Evolutionary conservation across 23 red algal genomes (phyloP).

Genomic region (Gracilariopsis chorda): DNA sequence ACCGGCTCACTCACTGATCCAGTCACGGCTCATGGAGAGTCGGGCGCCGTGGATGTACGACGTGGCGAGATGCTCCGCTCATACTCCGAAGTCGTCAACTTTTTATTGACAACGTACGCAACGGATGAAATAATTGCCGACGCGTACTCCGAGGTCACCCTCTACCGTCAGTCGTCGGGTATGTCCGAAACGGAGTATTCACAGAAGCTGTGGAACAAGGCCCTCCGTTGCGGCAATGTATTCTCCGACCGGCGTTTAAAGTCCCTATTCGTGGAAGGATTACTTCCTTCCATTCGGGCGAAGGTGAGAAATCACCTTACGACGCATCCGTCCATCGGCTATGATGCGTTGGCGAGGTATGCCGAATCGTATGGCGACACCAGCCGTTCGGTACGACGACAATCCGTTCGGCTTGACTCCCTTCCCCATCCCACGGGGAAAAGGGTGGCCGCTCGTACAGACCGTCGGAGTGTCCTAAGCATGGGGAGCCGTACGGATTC

Average conservation of each 20-base stretch:
- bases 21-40: background rate
- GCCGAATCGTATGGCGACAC: background rate
- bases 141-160: background rate
- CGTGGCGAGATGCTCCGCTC: background rate
- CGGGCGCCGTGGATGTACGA: background rate
- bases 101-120: background rate
- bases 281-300: background rate
- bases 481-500: too few species aligned
- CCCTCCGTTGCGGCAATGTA: background rate
- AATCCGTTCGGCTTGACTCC: background rate
- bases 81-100: constrained; percentile 15
- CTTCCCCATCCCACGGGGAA: background rate
- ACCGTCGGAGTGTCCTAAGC: too few species aligned
- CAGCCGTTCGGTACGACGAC: background rate
- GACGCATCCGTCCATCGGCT: background rate
- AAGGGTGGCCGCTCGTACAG: too few species aligned
- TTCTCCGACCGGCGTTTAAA: constrained; percentile 1
- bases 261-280: background rate
- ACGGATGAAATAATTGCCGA: constrained; percentile 27
- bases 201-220: background rate
- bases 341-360: background rate
- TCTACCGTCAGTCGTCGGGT: background rate
- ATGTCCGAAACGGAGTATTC: background rate
- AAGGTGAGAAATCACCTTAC: background rate
- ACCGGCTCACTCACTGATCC: background rate